A percentile compares a stretch with the other conserved stretches of the same genome.
These are phyloP conservation scores for Cerrena zonata DNA, from an alignment of 1,284 basidiomycete genomes.

Conservation along the genomic window DNA sequence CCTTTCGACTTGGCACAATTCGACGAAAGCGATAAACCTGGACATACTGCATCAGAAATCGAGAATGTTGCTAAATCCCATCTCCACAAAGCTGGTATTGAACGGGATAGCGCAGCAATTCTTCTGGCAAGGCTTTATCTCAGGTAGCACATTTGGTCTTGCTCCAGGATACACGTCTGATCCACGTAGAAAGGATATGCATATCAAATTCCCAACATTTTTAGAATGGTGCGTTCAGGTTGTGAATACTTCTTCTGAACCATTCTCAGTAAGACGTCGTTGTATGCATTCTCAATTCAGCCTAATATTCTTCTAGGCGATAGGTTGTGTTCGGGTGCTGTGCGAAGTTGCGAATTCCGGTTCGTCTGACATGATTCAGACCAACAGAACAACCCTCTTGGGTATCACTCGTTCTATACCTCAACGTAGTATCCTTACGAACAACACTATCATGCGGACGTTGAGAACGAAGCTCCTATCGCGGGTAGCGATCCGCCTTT, in stretches of 20 bases:
- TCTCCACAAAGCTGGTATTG: conserved; percentile 68
- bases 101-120: conserved; percentile 72
- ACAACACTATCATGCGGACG: conserved; percentile 65
- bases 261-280: conserved; percentile 45
- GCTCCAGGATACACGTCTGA: conserved; percentile 9
- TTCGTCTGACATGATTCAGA: conserved; percentile 48
- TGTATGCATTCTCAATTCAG: not conserved
- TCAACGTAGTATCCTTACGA: conserved; percentile 34
- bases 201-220: conserved; percentile 44
- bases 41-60: conserved; percentile 48
- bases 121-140: conserved; percentile 73
- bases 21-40: conserved; percentile 49
- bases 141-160: conserved; percentile 43
- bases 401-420: conserved; percentile 40
- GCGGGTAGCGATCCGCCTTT: conserved; percentile 55
- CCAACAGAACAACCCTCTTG: conserved; percentile 39
- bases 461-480: conserved; percentile 59
- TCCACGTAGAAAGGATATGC: conserved; percentile 55
- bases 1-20: conserved; percentile 89
- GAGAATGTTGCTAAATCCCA: conserved; percentile 58
- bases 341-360: conserved; percentile 70
- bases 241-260: conserved; percentile 34
- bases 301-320: conserved; percentile 37
- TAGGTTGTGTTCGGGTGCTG: conserved; percentile 69
- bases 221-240: conserved; percentile 41